Conservation (phyloP, 1,284 basidiomycete species). For the Apiotrichum domesticum region DNA sequence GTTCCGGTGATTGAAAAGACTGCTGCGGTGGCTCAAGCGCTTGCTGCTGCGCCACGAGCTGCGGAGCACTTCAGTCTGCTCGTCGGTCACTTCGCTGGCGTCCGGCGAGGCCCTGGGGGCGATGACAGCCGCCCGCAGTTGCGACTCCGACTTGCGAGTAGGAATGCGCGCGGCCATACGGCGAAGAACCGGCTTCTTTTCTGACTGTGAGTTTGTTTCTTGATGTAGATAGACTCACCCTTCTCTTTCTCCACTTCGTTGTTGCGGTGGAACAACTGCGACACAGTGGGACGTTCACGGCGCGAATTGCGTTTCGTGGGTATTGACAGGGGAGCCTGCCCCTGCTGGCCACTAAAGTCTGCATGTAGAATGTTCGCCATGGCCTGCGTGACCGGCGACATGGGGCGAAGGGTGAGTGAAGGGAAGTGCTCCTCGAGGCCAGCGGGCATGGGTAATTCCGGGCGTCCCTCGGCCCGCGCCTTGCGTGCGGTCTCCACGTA, state of each 20-base stretch:
- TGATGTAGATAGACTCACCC: not conserved
- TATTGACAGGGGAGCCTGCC: not conserved
- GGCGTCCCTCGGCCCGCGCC: conserved; percentile 38
- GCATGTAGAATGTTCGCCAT: not conserved
- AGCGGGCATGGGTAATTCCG: conserved; percentile 30
- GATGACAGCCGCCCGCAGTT: not conserved
- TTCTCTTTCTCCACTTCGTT: not conserved
- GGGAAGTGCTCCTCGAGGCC: conserved; percentile 33
- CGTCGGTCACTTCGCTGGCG: not conserved
- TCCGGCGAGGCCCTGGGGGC: not conserved
- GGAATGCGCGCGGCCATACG: not conserved
- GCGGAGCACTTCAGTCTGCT: not conserved
- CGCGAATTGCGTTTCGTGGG: not conserved
- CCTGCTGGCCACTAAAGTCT: not conserved
- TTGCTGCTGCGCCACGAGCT: not conserved
- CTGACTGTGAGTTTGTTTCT: not conserved
- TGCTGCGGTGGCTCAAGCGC: too few species aligned
- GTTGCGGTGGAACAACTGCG: not conserved
- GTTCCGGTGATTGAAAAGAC: not conserved
- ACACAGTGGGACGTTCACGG: not conserved
- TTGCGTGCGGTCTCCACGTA: conserved; percentile 43
- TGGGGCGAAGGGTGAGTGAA: conserved; percentile 20
- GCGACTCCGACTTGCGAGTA: not conserved
- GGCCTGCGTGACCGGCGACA: conserved; percentile 12
- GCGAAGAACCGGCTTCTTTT: not conserved